Evolutionary conservation across 1,139 yeast species (phyloP), one percentile per base, ranked within the genome.

Genomic region (Eremothecium coryli): DNA sequence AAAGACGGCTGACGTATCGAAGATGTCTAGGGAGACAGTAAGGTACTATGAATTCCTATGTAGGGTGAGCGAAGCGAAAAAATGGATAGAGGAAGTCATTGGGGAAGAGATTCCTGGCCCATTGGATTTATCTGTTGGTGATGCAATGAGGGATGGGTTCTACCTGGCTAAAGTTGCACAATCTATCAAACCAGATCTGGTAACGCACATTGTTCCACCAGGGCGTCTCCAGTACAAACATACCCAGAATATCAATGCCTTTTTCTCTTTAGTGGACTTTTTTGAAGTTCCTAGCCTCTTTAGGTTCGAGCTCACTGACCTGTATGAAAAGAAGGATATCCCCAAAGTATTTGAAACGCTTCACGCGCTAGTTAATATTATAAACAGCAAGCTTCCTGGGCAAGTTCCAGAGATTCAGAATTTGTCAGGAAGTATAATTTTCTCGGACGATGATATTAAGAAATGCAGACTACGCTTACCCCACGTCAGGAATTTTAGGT

Each of bases 271-370:
- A 39, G 64, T 85, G 25, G 81, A 75, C 37, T 72, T 66, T 42
- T 69, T 85, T 44, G 76, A 75, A 22, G 76, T 90, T 45, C 98
- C 98, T 0, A 93, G 77, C 45, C 66, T 86, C 35, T 90, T 88
- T 54, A 69, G 85, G 31, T 90, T 90, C 54, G 97, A 88, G 54
- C 68, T 88, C 39, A 86, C 95, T 2, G 99, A 90, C 60, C 66
- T 90, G 28, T 93, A 86, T 58, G 97, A 90, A 54, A 82, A 82
- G 49, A 88, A 86, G 50, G 84, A 90, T 50, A 73, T 88, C 15
- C 97, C 98, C 14, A 88, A 85, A 52, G 97, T 93, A 15, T 82
- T 93, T 59, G 88, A 86, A 56, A 86, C 97, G 49, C 64, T 90
- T 27, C 96, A 90, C 61, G 95, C 96, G 1, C 64, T 90, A 48